Percentiles rank a stretch among this genome's conserved stretches.
Evolutionary conservation across 2,329 filamentous ascomycete genomes (phyloP).

Genomic region (Cercospora beticola): DNA sequence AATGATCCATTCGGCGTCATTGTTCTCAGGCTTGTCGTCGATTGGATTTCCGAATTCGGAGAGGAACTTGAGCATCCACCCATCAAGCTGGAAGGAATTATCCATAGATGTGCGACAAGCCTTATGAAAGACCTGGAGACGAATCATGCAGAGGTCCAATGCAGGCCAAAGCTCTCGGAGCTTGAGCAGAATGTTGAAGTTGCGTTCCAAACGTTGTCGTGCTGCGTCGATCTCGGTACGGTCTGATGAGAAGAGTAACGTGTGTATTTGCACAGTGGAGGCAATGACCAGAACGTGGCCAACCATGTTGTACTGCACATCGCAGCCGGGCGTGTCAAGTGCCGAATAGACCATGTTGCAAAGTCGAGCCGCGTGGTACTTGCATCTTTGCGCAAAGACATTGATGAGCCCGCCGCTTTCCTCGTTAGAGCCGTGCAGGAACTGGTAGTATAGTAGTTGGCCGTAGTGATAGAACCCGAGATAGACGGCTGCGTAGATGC

Average conservation of each 20-base stretch:
- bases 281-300: slow-evolving; percentile 14
- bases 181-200: slow-evolving; percentile 12
- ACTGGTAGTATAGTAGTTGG: slow-evolving; percentile 12
- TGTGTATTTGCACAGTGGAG: slow-evolving; percentile 11
- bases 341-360: slow-evolving; percentile 16
- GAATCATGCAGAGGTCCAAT: slow-evolving; percentile 13
- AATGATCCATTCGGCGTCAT: slow-evolving; percentile 7
- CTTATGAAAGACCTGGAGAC: slow-evolving; percentile 9
- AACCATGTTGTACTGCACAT: slow-evolving; percentile 15
- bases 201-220: slow-evolving; percentile 11
- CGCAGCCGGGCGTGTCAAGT: slow-evolving; percentile 11
- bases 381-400: slow-evolving; percentile 11
- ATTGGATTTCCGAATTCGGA: slow-evolving; percentile 14
- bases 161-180: slow-evolving; percentile 9
- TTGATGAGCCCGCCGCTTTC: slow-evolving; percentile 10
- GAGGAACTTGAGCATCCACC: slow-evolving; percentile 13
- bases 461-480: slow-evolving; percentile 14
- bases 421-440: slow-evolving; percentile 11
- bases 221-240: neutral
- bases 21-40: slow-evolving; percentile 6
- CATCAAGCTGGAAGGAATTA: slow-evolving; percentile 13
- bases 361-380: slow-evolving; percentile 8
- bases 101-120: slow-evolving; percentile 14
- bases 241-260: slow-evolving; percentile 9
- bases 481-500: slow-evolving; percentile 11